A percentile compares a stretch with the other conserved stretches of the same genome.
phyloP scores from a whole-genome alignment of 495 filamentous ascomycete species.

The Aspergillus asperescens region DNA sequence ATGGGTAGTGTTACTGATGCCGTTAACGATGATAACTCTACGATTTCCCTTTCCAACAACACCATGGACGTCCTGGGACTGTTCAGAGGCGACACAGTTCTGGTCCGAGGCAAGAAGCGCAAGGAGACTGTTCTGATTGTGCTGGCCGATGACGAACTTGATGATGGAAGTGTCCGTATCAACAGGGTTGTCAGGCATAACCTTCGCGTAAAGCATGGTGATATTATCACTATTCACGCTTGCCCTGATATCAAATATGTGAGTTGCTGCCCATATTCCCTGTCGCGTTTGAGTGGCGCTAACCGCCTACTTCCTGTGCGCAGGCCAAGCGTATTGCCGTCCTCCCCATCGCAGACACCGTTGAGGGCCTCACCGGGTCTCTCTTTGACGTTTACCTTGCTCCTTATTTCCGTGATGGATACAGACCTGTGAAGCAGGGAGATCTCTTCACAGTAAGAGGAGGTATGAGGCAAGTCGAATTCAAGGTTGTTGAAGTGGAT shows the following conservation, averaged over 20 bases:
- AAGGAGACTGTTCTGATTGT: conserved; percentile 99
- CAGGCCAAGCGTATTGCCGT: conserved; percentile 99
- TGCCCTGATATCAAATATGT: conserved; percentile 99
- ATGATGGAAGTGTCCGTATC: conserved; percentile 92
- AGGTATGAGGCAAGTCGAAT: conserved; percentile 98
- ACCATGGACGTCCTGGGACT: conserved; percentile 98
- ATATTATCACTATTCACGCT: conserved; percentile 94
- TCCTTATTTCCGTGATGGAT: conserved; percentile 98
- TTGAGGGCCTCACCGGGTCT: conserved; percentile 94
- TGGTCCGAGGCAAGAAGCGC: conserved; percentile 99
- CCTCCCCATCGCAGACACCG: conserved; percentile 94
- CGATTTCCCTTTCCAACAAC: conserved; percentile 96
- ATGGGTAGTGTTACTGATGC: conserved; percentile 84
- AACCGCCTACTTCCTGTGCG: conserved; percentile 14
- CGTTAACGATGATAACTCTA: conserved; percentile 98
- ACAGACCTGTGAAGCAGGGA: conserved; percentile 91
- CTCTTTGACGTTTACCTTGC: conserved; percentile 99
- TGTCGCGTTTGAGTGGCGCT: conserved; percentile 5
- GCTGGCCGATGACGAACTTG: conserved; percentile 92
- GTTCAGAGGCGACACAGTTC: conserved; percentile 95
- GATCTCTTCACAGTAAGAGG: conserved; percentile 95
- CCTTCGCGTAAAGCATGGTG: conserved; percentile 95
- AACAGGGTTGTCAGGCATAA: conserved; percentile 98
- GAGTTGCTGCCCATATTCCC: conserved; percentile 31
- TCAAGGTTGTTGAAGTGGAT: conserved; percentile 98